Percentiles rank a stretch among this genome's conserved stretches.
These are phyloP conservation scores for Xylaria cubensis DNA, from an alignment of 495 filamentous ascomycete genomes.

Conservation along the genomic window DNA sequence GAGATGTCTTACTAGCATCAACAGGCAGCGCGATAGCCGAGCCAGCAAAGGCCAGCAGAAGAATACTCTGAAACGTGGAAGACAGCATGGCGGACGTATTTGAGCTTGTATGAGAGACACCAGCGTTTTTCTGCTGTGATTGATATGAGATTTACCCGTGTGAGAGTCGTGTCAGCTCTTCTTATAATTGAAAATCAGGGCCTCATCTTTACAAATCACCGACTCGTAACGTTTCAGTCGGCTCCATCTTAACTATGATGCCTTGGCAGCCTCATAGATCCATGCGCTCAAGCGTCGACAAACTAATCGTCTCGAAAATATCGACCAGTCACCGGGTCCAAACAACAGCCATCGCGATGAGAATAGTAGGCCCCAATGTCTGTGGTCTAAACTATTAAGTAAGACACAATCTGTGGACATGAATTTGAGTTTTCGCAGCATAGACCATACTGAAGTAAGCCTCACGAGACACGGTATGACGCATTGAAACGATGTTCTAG, in stretches of 20 bases:
- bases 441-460: neutral
- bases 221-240: neutral
- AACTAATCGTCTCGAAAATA: neutral
- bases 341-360: neutral
- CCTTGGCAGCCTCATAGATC: neutral
- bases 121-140: neutral
- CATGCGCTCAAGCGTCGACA: neutral
- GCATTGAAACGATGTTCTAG: neutral
- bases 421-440: neutral
- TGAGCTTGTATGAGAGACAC: neutral
- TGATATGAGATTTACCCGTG: neutral
- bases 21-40: neutral
- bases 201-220: neutral
- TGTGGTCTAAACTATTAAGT: neutral
- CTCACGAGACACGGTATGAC: neutral
- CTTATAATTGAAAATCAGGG: neutral
- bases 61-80: neutral
- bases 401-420: too few species aligned
- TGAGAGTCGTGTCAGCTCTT: neutral
- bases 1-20: neutral
- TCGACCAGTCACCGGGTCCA: neutral
- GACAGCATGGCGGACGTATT: neutral
- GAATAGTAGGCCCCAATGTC: neutral
- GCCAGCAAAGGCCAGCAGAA: conserved; percentile 13
- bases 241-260: neutral